Evolutionary conservation across 2,329 filamentous ascomycete genomes (phyloP).

Genomic region (Colletotrichum sp.): DNA sequence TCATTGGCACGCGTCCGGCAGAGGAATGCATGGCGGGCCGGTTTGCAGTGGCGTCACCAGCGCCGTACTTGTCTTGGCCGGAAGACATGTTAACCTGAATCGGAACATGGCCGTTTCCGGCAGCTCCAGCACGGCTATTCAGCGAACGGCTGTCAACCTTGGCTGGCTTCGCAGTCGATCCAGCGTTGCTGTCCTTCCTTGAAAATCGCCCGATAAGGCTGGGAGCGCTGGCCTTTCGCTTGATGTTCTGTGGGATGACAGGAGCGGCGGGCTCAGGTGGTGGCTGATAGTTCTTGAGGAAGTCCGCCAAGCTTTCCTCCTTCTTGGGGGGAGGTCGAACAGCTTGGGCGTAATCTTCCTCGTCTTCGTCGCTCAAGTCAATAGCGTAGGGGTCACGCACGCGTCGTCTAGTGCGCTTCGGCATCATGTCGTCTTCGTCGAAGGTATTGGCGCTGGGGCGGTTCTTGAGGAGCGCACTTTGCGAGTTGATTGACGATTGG

Average conservation of each 20-base stretch:
- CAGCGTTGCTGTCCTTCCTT: slow-evolving; percentile 36
- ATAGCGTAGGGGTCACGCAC: slow-evolving; percentile 94
- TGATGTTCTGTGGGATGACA: slow-evolving; percentile 39
- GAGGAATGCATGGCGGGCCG: slow-evolving; percentile 25
- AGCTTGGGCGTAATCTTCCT: slow-evolving; percentile 53
- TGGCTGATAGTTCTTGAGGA: slow-evolving; percentile 72
- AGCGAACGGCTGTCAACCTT: slow-evolving; percentile 39
- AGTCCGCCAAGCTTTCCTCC: slow-evolving; percentile 76
- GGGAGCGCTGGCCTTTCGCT: slow-evolving; percentile 69
- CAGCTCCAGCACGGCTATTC: slow-evolving; percentile 42
- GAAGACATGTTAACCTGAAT: slow-evolving; percentile 57
- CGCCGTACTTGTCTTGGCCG: slow-evolving; percentile 47
- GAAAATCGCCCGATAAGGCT: slow-evolving; percentile 67
- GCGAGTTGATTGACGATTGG: slow-evolving; percentile 75
- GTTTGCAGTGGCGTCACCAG: slow-evolving; percentile 28
- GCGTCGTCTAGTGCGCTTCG: slow-evolving; percentile 76
- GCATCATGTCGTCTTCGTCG: slow-evolving; percentile 61
- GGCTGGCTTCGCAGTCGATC: slow-evolving; percentile 28
- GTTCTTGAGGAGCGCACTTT: slow-evolving; percentile 68
- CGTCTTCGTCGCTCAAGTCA: slow-evolving; percentile 75
- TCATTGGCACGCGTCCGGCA: slow-evolving; percentile 54
- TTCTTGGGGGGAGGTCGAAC: slow-evolving; percentile 45
- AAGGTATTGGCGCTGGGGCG: slow-evolving; percentile 41
- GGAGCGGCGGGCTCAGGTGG: slow-evolving; percentile 54
- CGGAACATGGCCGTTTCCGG: slow-evolving; percentile 51